These are phyloP conservation scores for Fusarium equiseti DNA, from an alignment of 2,329 filamentous ascomycete species.

Conservation along the genomic window DNA sequence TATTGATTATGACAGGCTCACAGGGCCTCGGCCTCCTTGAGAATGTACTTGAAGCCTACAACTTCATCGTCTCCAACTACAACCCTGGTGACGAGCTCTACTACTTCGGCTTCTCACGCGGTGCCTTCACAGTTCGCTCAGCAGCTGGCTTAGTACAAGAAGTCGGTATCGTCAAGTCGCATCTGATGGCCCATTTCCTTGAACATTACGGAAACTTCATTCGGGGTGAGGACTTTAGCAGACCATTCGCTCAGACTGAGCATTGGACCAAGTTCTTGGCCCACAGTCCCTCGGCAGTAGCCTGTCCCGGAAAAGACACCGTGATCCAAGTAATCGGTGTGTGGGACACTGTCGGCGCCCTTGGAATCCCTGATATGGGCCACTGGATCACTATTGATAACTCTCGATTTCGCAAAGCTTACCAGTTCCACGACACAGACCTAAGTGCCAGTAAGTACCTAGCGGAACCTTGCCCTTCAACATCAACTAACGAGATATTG, in stretches of 20 bases:
- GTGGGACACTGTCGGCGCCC: conserved; percentile 16
- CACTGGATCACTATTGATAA: background rate
- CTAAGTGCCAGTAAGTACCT: conserved; percentile 2
- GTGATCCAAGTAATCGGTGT: conserved; percentile 18
- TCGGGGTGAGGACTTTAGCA: conserved; percentile 8
- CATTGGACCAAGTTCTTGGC: conserved; percentile 2
- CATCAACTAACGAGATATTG: background rate
- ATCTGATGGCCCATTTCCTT: conserved; percentile 29
- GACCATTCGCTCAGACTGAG: background rate
- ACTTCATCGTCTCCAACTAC: conserved; percentile 51
- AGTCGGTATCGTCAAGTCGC: conserved; percentile 39
- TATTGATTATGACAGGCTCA: background rate
- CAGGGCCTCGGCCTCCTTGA: conserved; percentile 41
- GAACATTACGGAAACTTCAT: conserved; percentile 15
- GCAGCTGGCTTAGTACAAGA: conserved; percentile 40
- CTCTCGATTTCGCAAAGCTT: background rate
- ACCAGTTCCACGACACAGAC: conserved; percentile 16
- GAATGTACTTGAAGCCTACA: conserved; percentile 49
- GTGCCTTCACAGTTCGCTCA: conserved; percentile 51
- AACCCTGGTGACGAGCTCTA: conserved; percentile 41
- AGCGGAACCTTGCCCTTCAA: rapidly evolving
- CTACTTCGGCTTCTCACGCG: conserved; percentile 50
- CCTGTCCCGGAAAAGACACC: background rate
- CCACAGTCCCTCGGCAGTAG: background rate
- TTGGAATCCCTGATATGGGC: conserved; percentile 11